A percentile compares a stretch with the other conserved stretches of the same genome.
These are phyloP conservation scores for Rutstroemia sp. DNA, from an alignment of 2,329 filamentous ascomycete genomes.

Conservation along the genomic window DNA sequence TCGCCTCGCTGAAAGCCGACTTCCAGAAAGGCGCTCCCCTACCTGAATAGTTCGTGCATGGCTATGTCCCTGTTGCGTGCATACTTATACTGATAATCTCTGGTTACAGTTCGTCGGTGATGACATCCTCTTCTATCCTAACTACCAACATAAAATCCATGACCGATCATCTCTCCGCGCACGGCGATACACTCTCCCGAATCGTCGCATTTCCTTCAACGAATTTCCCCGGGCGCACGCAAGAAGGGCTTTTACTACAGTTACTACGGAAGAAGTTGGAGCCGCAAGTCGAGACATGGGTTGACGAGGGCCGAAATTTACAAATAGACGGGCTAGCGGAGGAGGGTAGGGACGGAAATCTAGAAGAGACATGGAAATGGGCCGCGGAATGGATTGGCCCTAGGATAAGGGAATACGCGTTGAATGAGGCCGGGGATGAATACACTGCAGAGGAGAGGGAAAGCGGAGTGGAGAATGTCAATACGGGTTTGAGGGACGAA, in stretches of 20 bases:
- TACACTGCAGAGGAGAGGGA: constrained; percentile 67
- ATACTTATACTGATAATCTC: constrained; percentile 8
- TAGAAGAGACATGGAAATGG: constrained; percentile 50
- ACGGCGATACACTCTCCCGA: constrained; percentile 60
- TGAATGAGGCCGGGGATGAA: constrained; percentile 49
- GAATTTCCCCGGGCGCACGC: constrained; percentile 63
- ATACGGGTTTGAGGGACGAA: constrained; percentile 57
- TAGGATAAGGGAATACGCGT: constrained; percentile 36
- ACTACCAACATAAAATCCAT: constrained; percentile 63
- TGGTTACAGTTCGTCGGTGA: constrained; percentile 54
- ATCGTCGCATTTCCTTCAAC: constrained; percentile 71
- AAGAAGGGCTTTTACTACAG: constrained; percentile 58
- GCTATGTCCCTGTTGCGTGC: not conserved
- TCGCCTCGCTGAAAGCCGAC: constrained; percentile 55
- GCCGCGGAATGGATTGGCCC: constrained; percentile 34
- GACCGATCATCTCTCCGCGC: constrained; percentile 55
- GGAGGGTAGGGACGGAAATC: constrained; percentile 36
- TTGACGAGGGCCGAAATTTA: constrained; percentile 53
- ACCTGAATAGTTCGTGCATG: constrained; percentile 51
- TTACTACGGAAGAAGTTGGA: constrained; percentile 80
- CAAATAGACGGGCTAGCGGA: constrained; percentile 17
- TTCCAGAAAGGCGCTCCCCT: constrained; percentile 57
- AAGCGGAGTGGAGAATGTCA: constrained; percentile 58
- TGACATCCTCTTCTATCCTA: constrained; percentile 65
- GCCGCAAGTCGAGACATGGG: constrained; percentile 66